Percentiles rank a stretch among this genome's conserved stretches.
Evolutionary conservation across 139 green algal species (phyloP).

Genomic region (Pseudopediastrum boryanum): DNA sequence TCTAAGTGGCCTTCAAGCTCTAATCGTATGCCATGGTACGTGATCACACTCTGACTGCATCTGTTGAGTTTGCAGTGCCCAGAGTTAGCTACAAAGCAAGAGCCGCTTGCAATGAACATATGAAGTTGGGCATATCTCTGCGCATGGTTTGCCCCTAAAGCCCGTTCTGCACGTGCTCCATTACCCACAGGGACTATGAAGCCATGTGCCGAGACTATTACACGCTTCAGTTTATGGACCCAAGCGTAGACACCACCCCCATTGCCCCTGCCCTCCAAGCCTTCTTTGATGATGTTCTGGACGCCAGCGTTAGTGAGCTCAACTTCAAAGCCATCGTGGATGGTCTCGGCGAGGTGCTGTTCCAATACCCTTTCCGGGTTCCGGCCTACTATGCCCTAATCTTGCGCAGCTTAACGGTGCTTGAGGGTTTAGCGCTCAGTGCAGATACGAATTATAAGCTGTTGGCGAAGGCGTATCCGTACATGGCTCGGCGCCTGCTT

Average conservation of each 20-base stretch:
- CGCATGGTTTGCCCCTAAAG: too few species aligned
- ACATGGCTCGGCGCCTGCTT: conserved; percentile 94
- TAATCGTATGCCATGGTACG: too few species aligned
- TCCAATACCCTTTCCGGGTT: conserved; percentile 84
- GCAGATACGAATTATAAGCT: conserved; percentile 85
- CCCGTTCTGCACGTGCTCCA: background rate
- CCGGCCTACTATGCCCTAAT: conserved; percentile 98
- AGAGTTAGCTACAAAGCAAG: too few species aligned
- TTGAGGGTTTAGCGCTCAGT: conserved; percentile 88
- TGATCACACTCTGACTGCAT: too few species aligned
- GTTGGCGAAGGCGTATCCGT: conserved; percentile 93
- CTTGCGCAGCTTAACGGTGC: conserved; percentile 92
- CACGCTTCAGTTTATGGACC: conserved; percentile 88
- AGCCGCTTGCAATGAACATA: too few species aligned
- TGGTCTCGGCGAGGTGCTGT: conserved; percentile 93
- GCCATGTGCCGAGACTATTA: conserved; percentile 96
- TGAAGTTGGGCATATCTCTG: too few species aligned
- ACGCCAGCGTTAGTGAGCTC: conserved; percentile 63
- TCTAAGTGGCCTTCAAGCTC: too few species aligned
- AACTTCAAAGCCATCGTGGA: conserved; percentile 99
- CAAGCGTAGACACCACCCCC: conserved; percentile 88
- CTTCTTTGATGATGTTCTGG: conserved; percentile 97
- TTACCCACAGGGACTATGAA: conserved; percentile 66
- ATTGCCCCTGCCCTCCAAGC: conserved; percentile 88
- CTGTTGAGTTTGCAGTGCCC: too few species aligned